Conservation (phyloP, 331 rosid genomes). For the Arachis monticola region DNA sequence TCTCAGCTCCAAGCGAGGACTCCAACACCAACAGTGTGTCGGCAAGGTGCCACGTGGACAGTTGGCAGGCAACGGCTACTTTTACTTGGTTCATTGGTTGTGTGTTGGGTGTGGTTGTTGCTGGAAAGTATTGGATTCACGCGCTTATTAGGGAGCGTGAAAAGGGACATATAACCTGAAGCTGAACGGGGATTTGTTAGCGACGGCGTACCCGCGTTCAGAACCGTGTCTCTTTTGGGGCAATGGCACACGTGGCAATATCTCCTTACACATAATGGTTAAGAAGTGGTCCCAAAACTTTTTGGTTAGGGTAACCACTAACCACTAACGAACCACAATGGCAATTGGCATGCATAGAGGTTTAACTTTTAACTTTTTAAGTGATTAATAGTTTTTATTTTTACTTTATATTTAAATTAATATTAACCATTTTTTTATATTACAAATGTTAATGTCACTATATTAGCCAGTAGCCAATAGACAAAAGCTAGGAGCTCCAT, state of each 20-base stretch:
- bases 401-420: too few relatives aligned
- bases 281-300: not conserved
- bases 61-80: conserved; percentile 54
- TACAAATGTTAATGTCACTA: too few relatives aligned
- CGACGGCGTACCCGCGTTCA: conserved; percentile 37
- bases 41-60: conserved; percentile 44
- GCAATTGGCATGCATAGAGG: too few relatives aligned
- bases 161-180: not conserved
- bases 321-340: too few relatives aligned
- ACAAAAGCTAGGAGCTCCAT: conserved; percentile 9
- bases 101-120: not conserved
- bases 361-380: too few relatives aligned
- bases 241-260: conserved; percentile 23
- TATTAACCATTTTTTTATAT: too few relatives aligned
- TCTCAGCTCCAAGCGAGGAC: conserved; percentile 1
- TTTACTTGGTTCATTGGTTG: not conserved
- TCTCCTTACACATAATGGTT: not conserved
- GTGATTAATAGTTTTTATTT: too few relatives aligned
- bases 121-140: not conserved
- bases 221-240: conserved; percentile 27
- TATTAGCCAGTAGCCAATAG: too few relatives aligned
- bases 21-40: conserved; percentile 23
- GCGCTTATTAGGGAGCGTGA: conserved; percentile 30
- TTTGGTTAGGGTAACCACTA: not conserved
- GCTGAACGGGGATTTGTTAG: not conserved